Evolutionary conservation across 2,329 filamentous ascomycete species (phyloP).

Genomic region (Stachybotrys echinatus): DNA sequence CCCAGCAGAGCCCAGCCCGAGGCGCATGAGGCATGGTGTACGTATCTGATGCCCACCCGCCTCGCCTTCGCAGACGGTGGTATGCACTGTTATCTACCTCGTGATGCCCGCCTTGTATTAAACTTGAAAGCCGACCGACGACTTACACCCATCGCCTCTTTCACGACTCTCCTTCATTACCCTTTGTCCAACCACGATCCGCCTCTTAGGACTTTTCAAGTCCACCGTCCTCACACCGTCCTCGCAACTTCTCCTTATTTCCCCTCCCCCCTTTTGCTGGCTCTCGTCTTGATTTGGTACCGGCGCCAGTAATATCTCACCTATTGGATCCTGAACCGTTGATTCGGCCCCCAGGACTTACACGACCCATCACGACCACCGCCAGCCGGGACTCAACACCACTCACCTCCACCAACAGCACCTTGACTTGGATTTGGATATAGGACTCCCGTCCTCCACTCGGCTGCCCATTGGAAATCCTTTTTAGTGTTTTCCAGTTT

Average conservation of each 20-base stretch:
- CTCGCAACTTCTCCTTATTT: conserved; percentile 1
- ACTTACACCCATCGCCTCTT: conserved; percentile 18
- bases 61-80: conserved; percentile 12
- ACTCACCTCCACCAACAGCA: conserved; percentile 4
- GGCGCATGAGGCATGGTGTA: conserved; percentile 15
- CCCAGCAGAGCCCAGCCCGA: conserved; percentile 25
- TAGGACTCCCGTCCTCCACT: neutral
- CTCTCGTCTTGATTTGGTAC: conserved; percentile 8
- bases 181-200: neutral
- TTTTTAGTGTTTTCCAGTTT: conserved; percentile 1
- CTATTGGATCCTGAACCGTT: conserved; percentile 38
- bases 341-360: conserved; percentile 39
- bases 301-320: conserved; percentile 9
- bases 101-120: conserved; percentile 13
- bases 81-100: conserved; percentile 16
- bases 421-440: conserved; percentile 4
- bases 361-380: conserved; percentile 11
- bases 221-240: neutral
- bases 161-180: conserved; percentile 33
- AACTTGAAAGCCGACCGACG: conserved; percentile 4
- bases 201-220: neutral
- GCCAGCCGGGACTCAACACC: conserved; percentile 11
- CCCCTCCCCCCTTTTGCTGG: conserved; percentile 8
- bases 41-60: conserved; percentile 16
- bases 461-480: neutral